Base-by-base conservation (phyloP, 2,329 filamentous ascomycete species). In the Atkinsonella texensis region DNA sequence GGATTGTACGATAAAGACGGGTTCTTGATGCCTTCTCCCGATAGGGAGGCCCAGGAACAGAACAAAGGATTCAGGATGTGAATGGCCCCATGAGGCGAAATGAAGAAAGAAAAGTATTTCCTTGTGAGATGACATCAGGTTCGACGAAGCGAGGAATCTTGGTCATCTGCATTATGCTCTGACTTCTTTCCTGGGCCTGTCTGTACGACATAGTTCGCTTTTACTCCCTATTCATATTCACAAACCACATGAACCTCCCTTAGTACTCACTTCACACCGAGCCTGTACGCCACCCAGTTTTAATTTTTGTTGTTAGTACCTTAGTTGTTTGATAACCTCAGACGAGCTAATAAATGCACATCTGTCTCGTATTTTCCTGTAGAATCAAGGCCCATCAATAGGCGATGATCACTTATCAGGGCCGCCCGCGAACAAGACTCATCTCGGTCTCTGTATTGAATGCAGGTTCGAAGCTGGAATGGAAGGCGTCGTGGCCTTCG, bases 1-100 rank as follows among this genome's bases (percentile, higher is more conserved):
- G 69, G 68, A 1, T 49, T 73, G 47, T 75, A 75, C 54, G 72
- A 75, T 53, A 60, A 65, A 47, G 70, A 75, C 31, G 73, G 72
- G 1, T 75, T 75, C 48, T 57, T 74, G 52, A 64, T 70, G 53
- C 61, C 62, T 32, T 71, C 71, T 28, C 72, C 71, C 2, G 67
- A 67, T n/a, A 59, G 65, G 53, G 60, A 65, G 42, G 42, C 47
- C 20, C 28, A 46, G 10, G 42, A 31, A 28, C 18, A 9, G 35
- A 46, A 41, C 28, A 20, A 28, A 23, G 28, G 35, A n/a, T 33
- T 42, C 32, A 28, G 49, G 17, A 52, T 31, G 45, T 54, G 17
- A 48, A 12, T 39, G 46, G 31, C n/a, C 2, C 12, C 11, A 42
- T 3, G 11, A 31, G 28, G n/a, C 43, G 8, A 2, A 15, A 10